Base-by-base conservation (phyloP, 2,329 filamentous ascomycete genomes). In the Fusarium sulawesiense region DNA sequence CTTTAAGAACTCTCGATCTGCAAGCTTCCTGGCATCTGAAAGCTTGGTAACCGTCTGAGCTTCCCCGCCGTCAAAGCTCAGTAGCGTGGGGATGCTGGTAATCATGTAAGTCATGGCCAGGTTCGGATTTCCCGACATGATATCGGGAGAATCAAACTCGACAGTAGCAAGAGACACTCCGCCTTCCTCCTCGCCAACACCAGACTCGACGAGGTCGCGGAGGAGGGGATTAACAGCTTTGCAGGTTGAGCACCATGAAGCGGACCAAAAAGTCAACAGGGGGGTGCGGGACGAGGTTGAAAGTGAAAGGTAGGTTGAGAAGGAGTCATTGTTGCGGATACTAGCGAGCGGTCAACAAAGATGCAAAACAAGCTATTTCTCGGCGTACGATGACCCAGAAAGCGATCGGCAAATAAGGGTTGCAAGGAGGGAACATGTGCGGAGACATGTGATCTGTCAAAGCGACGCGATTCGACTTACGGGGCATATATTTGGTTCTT, bases 241-340 rank as follows among this genome's bases (percentile, higher is more conserved):
- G 76, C 88, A 89, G 18, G 86, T 85, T 7, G 83, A 78, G 76
- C 88, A 89, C 80, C 84, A 89, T 10, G 85, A 86, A 1, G 87
- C 83, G 0, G 87, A 88, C 88, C 87, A 90, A 42, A 89, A 79
- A 3, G 87, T 89, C 58, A 90, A 74, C n/a, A 89, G 83, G 4
- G 88, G 87, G 4, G 78, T 83, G 45, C 84, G 81, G 8, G 86
- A 80, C 8, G 86, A 86, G 4, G 85, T 83, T 4, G 85, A 87
- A 54, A 88, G 80, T n/a, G 85, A 81, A 60, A 87, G 82, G 78
- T 88, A 86, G 20, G 84, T 86, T 74, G 84, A 77, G 76, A 90
- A 85, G 66, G 87, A 83, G 71, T 85, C 82, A 47, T 83, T 80
- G 50, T 83, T 83, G 67, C 87, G 87, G 71, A 89, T 83, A 40